phyloP scores from a whole-genome alignment of 306 rosid genomes.

The Arachis stenosperma region DNA sequence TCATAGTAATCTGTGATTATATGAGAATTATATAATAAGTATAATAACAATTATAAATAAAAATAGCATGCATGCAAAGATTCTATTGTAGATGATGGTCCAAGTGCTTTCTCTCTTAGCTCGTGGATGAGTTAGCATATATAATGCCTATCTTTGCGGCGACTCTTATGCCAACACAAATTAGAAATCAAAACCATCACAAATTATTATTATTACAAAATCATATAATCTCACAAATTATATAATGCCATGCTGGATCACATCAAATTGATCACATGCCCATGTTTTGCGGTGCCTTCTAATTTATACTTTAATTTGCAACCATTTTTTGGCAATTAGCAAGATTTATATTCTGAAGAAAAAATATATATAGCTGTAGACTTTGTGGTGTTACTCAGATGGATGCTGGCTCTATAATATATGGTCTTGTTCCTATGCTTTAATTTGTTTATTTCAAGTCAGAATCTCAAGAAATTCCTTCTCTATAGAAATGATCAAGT shows the following conservation, averaged over 20 bases:
- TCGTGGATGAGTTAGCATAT: constrained; percentile 41
- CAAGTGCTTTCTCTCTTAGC: constrained; percentile 19
- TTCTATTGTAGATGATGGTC: constrained; percentile 45
- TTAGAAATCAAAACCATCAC: constrained; percentile 35
- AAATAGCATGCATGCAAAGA: constrained; percentile 41
- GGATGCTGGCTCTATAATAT: constrained; percentile 17
- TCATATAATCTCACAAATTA: neutral
- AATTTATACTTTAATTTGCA: neutral
- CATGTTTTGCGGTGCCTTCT: constrained; percentile 59
- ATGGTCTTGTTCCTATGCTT: constrained; percentile 9
- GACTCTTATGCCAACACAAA: constrained; percentile 53
- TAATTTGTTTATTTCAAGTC: constrained; percentile 37
- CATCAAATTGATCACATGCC: constrained; percentile 58
- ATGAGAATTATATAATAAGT: constrained; percentile 2
- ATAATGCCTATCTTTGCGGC: constrained; percentile 60
- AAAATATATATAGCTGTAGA: constrained; percentile 25
- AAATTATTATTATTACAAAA: neutral
- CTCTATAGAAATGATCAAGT: neutral
- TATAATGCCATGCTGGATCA: constrained; percentile 49
- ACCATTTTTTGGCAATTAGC: constrained; percentile 46
- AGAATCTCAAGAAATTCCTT: constrained; percentile 63
- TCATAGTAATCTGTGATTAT: constrained; percentile 37
- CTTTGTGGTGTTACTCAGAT: constrained; percentile 32
- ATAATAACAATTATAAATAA: neutral
- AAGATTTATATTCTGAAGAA: constrained; percentile 5